These are phyloP conservation scores for Termitomyces sp. DNA, from an alignment of 768 basidiomycete species.

Conservation along the genomic window DNA sequence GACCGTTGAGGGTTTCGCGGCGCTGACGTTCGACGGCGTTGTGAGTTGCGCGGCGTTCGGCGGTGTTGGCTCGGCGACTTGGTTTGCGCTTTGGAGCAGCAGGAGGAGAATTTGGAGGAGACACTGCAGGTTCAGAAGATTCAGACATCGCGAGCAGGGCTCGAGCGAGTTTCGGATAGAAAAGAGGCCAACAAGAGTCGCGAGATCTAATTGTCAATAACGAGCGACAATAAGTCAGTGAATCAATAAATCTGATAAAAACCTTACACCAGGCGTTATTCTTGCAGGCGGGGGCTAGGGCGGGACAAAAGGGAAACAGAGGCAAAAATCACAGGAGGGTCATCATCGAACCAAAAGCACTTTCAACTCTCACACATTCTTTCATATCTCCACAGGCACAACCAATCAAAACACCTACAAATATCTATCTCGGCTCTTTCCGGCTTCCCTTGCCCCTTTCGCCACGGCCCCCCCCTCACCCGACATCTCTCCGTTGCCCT, in stretches of 20 bases:
- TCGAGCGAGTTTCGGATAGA: slow-evolving; percentile 61
- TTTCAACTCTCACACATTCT: background rate
- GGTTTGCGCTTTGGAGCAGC: slow-evolving; percentile 63
- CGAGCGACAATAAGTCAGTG: background rate
- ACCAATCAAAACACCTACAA: background rate
- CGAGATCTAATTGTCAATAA: slow-evolving; percentile 81
- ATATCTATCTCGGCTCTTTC: slow-evolving; percentile 4
- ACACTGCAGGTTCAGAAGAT: background rate
- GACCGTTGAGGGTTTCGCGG: slow-evolving; percentile 86
- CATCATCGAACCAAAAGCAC: slow-evolving; percentile 12
- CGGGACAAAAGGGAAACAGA: slow-evolving; percentile 20
- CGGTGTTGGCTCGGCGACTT: slow-evolving; percentile 88
- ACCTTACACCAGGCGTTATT: slow-evolving; percentile 43
- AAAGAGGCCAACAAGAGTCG: slow-evolving; percentile 91
- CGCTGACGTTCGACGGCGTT: slow-evolving; percentile 96
- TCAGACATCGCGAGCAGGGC: slow-evolving; percentile 73
- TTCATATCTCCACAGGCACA: slow-evolving; percentile 17
- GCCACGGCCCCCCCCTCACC: no score
- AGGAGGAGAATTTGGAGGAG: slow-evolving; percentile 2
- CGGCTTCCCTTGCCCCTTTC: background rate
- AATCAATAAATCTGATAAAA: no score
- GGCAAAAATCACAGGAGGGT: slow-evolving; percentile 19
- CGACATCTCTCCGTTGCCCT: background rate
- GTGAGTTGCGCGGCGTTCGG: slow-evolving; percentile 93
- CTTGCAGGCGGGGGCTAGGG: slow-evolving; percentile 39